phyloP scores from a whole-genome alignment of 352 stramenopile genomes.

The Phytophthora ohioensis region DNA sequence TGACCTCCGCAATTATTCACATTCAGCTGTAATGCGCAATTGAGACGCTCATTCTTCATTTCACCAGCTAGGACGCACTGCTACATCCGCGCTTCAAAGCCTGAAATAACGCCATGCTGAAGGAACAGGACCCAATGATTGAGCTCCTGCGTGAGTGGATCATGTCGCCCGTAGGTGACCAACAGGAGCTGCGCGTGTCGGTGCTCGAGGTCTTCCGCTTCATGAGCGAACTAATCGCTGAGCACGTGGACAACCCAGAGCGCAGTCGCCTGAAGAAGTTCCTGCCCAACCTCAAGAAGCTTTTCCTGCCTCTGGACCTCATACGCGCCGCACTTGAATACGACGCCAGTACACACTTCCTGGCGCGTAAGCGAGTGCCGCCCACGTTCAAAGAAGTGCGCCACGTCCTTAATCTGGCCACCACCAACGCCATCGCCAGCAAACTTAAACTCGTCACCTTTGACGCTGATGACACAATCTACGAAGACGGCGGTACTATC shows the following conservation, averaged over 20 bases:
- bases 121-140: constrained; percentile 89
- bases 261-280: constrained; percentile 67
- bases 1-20: constrained; percentile 7
- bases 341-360: constrained; percentile 74
- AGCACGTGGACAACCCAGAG: constrained; percentile 59
- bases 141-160: constrained; percentile 89
- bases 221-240: constrained; percentile 80
- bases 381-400: constrained; percentile 89
- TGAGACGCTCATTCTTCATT: constrained; percentile 20
- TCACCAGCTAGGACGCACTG: constrained; percentile 6
- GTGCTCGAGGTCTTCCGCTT: constrained; percentile 75
- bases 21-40: background rate
- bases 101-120: constrained; percentile 60
- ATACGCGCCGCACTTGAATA: constrained; percentile 72
- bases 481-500: constrained; percentile 85
- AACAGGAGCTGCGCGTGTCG: constrained; percentile 65
- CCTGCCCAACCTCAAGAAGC: constrained; percentile 66
- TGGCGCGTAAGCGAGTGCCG: constrained; percentile 81
- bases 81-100: background rate
- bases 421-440: constrained; percentile 71
- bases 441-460: constrained; percentile 88
- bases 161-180: constrained; percentile 73
- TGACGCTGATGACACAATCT: constrained; percentile 90
- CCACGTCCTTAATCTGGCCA: constrained; percentile 87
- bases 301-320: constrained; percentile 80